A percentile compares a stretch with the other conserved stretches of the same genome.
These are phyloP conservation scores for Aspergillus clavatus DNA, from an alignment of 2,329 filamentous ascomycete genomes.

Conservation along the genomic window DNA sequence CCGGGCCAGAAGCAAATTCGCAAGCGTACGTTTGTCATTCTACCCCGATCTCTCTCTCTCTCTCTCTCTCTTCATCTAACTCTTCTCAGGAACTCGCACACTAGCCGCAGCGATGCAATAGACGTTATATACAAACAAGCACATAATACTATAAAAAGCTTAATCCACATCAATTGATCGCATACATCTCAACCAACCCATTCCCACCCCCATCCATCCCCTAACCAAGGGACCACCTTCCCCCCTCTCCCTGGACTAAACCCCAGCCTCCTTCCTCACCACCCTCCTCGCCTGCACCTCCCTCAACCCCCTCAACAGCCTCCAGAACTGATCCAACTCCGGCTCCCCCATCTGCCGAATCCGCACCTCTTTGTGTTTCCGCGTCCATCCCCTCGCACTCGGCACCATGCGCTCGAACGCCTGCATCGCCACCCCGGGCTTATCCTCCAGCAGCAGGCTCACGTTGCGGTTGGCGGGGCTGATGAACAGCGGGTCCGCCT, in stretches of 20 bases:
- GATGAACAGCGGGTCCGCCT: conserved; percentile 19
- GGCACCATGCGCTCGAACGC: conserved; percentile 10
- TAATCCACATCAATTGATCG: too few relatives aligned
- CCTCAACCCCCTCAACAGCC: conserved; percentile 11
- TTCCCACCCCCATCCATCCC: too few relatives aligned
- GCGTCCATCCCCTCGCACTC: conserved; percentile 23
- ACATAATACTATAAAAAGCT: not conserved
- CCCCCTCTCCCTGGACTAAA: not conserved
- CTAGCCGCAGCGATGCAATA: not conserved
- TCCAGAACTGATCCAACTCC: conserved; percentile 1
- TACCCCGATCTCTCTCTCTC: not conserved
- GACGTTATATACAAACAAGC: not conserved
- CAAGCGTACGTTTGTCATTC: conserved; percentile 47
- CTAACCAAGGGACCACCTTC: too few relatives aligned
- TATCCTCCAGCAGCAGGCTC: conserved; percentile 18
- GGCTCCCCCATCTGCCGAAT: conserved; percentile 11
- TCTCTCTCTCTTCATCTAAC: too few relatives aligned
- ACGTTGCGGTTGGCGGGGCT: conserved; percentile 22
- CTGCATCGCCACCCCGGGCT: conserved; percentile 13
- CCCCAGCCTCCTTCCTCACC: not conserved
- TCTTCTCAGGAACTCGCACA: not conserved
- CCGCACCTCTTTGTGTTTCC: conserved; percentile 16
- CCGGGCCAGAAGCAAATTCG: conserved; percentile 70
- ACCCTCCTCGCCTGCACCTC: not conserved
- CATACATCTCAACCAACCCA: too few relatives aligned